These are phyloP conservation scores for Spinacia oleracea DNA, from an alignment of 179 eudicot species.

Conservation along the genomic window DNA sequence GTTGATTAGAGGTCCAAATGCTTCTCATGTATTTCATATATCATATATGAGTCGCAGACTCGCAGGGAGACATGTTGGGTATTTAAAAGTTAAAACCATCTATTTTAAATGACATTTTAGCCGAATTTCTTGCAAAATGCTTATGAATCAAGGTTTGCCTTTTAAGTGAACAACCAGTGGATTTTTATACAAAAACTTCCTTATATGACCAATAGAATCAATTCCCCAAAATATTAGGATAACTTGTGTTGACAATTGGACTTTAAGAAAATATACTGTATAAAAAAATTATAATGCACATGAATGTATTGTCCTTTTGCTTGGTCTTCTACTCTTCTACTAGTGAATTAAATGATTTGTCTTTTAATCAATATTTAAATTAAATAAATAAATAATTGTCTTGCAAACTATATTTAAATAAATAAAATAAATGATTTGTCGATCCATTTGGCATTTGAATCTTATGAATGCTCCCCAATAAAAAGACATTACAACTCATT, in stretches of 20 bases:
- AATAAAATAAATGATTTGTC: slow-evolving; percentile 15
- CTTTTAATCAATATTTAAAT: background rate
- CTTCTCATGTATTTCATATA: no score
- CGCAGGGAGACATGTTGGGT: no score
- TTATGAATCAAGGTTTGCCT: no score
- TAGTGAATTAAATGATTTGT: slow-evolving; percentile 7
- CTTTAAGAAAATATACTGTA: background rate
- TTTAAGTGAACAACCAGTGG: no score
- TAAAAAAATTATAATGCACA: background rate
- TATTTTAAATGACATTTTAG: no score
- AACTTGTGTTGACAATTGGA: slow-evolving; percentile 10
- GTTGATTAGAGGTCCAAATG: no score
- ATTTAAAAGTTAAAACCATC: no score
- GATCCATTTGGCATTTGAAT: slow-evolving; percentile 2
- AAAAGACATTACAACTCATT: slow-evolving; percentile 22
- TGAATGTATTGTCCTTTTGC: slow-evolving; percentile 16
- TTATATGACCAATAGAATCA: no score
- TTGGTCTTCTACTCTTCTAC: slow-evolving; percentile 2
- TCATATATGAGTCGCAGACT: no score
- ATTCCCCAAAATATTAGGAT: no score
- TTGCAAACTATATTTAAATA: background rate
- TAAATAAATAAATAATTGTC: background rate
- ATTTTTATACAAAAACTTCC: no score
- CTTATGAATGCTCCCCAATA: slow-evolving; percentile 17
- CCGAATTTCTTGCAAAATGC: no score